Percentiles rank a stretch among this genome's conserved stretches.
Conservation (phyloP, 2,329 filamentous ascomycete species). For the Didymella pomorum region DNA sequence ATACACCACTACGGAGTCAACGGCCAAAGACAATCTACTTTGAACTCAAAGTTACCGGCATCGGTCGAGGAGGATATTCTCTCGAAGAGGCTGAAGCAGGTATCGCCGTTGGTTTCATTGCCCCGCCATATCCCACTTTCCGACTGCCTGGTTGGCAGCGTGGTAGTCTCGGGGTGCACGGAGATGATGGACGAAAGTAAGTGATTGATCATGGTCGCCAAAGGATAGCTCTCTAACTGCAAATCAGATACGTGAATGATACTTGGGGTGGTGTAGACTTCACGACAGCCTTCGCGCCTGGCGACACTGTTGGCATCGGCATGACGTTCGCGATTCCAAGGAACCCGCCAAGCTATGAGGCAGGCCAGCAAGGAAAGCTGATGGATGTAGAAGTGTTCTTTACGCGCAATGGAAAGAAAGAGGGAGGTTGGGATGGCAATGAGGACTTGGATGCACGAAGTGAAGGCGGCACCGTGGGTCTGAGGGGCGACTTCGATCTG, state of each 20-base stretch:
- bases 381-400: slow-evolving; percentile 71
- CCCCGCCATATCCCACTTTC: slow-evolving; percentile 79
- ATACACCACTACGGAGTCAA: slow-evolving; percentile 66
- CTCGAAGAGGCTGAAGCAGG: slow-evolving; percentile 58
- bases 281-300: slow-evolving; percentile 67
- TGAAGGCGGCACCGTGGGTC: slow-evolving; percentile 66
- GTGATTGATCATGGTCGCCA: slow-evolving; percentile 47
- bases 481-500: slow-evolving; percentile 76
- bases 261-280: slow-evolving; percentile 76
- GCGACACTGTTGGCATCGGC: slow-evolving; percentile 75
- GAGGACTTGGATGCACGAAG: slow-evolving; percentile 76
- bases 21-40: slow-evolving; percentile 71
- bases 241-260: slow-evolving; percentile 71
- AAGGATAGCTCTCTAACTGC: neutral
- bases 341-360: slow-evolving; percentile 47
- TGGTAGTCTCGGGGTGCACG: slow-evolving; percentile 76
- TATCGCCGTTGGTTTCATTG: slow-evolving; percentile 74
- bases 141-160: slow-evolving; percentile 84
- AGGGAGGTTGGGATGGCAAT: slow-evolving; percentile 74
- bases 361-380: slow-evolving; percentile 31
- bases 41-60: slow-evolving; percentile 67
- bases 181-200: slow-evolving; percentile 79
- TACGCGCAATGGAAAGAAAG: slow-evolving; percentile 69
- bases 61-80: slow-evolving; percentile 46
- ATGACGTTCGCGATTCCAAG: slow-evolving; percentile 65